Base-by-base conservation (phyloP, 108 stramenopile species). In the Bacterosira constricta region DNA sequence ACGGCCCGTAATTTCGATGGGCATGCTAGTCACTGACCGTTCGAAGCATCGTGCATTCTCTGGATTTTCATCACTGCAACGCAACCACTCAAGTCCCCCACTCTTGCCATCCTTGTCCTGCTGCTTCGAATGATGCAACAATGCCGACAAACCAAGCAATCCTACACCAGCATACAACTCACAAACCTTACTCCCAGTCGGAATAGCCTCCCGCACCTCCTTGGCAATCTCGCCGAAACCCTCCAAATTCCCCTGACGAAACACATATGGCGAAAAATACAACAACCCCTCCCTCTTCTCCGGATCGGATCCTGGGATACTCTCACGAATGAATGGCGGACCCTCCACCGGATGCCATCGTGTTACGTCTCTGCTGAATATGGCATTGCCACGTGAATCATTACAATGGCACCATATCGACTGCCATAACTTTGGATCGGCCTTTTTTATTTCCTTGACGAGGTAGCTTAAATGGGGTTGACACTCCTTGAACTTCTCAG, bases 131-230 rank as follows among this genome's bases (percentile, higher is more conserved):
- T 89, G 85, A 73, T 89, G 82, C 5, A 85, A 69, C 27, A 96
- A 80, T 7, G 92, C 75, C 36, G 95, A 90, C 44, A 99, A 67
- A 7, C 97, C 97, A 31, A 99, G 80, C 44, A 96, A 32, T 1
- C 98, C 98, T 4, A 98, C 96, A 13, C 98, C 98, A 23, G 92
- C 96, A 71, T 99, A 99, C 54, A 99, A 62, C 58, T 99, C 98
- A 65, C 90, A 90, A 11, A 91, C 86, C 55, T 83, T 86, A 67
- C 83, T 87, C 20, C 86, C 90, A 15, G 56, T 69, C 0, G 86
- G 86, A 35, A 97, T 69, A 1, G 77, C 85, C 31, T 81, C 58
- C 18, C 89, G 84, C 12, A 94, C 86, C 37, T 95, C 83, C 55
- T 61, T 79, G n/a, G 97, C 96, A 31, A 99, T 78, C 6, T 82